Conservation (phyloP, 805 yeast genomes). For the Wickerhamiella shivajii region DNA sequence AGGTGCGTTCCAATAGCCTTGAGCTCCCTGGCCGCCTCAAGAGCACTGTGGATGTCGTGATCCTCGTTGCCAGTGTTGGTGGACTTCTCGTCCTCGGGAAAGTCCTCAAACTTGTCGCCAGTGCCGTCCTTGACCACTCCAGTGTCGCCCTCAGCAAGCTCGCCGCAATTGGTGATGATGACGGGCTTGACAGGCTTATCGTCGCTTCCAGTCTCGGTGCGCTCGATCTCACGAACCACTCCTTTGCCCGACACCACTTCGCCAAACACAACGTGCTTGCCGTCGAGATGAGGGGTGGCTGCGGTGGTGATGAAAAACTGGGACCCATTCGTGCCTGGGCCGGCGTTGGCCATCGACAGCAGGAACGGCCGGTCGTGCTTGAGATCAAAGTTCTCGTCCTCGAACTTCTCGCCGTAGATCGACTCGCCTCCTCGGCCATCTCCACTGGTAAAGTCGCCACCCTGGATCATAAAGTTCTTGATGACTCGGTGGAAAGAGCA, state of each 20-base stretch:
- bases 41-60: conserved; percentile 37
- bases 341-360: conserved; percentile 94
- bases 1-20: conserved; percentile 67
- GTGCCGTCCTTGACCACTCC: conserved; percentile 51
- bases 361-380: conserved; percentile 76
- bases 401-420: conserved; percentile 72
- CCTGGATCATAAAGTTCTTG: conserved; percentile 81
- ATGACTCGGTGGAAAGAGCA: conserved; percentile 87
- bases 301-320: conserved; percentile 91
- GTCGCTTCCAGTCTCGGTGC: conserved; percentile 42
- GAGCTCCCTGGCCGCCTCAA: conserved; percentile 46
- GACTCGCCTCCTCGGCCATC: conserved; percentile 74
- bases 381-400: conserved; percentile 72
- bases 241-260: conserved; percentile 75
- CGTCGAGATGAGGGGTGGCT: conserved; percentile 86
- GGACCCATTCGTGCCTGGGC: conserved; percentile 90
- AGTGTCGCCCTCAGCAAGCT: conserved; percentile 40
- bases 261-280: conserved; percentile 95
- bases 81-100: conserved; percentile 55
- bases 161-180: conserved; percentile 66
- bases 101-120: conserved; percentile 71
- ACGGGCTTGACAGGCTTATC: conserved; percentile 67
- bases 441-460: conserved; percentile 75
- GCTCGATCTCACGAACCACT: conserved; percentile 64
- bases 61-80: conserved; percentile 36